Percentiles rank a stretch among this genome's conserved stretches.
Conservation (phyloP, 345 rosid species). For the Eucalyptus regnans region DNA sequence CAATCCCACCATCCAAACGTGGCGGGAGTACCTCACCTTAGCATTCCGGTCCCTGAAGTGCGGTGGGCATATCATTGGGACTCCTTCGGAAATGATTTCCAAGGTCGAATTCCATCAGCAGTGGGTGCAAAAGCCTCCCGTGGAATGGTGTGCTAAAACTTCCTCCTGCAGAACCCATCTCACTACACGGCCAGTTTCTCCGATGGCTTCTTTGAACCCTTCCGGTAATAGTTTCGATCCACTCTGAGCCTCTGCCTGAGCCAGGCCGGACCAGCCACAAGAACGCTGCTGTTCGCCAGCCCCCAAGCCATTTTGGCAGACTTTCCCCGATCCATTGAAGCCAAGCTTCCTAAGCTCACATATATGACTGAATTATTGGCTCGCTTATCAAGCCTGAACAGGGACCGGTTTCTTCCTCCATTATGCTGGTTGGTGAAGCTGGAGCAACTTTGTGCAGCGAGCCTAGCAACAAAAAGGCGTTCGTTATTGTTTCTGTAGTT, state of each 20-base stretch:
- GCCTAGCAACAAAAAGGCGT: not conserved
- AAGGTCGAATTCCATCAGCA: not conserved
- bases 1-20: not conserved
- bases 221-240: not conserved
- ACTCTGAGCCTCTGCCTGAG: not conserved
- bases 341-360: not conserved
- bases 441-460: not conserved
- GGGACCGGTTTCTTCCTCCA: not conserved
- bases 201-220: not conserved
- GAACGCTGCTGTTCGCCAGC: not conserved
- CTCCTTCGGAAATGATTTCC: not conserved
- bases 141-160: not conserved
- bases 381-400: not conserved
- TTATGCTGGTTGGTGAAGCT: not conserved
- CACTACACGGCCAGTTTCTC: not conserved
- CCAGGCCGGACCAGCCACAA: not conserved
- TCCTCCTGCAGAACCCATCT: not conserved
- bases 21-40: not conserved
- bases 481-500: not conserved
- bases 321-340: not conserved
- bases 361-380: not conserved
- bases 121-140: not conserved
- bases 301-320: not conserved
- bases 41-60: not conserved
- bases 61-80: not conserved